Base-by-base conservation (phyloP, 768 basidiomycete genomes). In the Rickenella mellea region DNA sequence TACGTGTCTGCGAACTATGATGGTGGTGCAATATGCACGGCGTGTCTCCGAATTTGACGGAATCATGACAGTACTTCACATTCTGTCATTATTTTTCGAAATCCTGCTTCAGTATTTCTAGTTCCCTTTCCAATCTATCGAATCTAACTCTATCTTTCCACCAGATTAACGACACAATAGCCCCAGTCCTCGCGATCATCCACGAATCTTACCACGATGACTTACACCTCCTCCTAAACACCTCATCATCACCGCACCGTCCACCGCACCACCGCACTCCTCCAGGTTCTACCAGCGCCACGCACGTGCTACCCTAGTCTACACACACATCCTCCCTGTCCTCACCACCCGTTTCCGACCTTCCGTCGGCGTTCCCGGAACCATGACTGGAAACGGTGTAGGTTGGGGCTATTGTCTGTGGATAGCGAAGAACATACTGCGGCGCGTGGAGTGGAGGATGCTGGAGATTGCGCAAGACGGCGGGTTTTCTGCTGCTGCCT, bases 241-340 rank as follows among this genome's bases (percentile, higher is more conserved):
- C n/a, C n/a, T n/a, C n/a, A n/a, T n/a, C n/a, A n/a, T n/a, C n/a
- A n/a, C n/a, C n/a, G n/a, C 43, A 5, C 42, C 54, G 4, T 25
- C 44, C 28, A 43, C 32, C 41, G 12, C 22, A n/a, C 26, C 7
- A 40, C 30, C 26, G 19, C 40, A 41, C 41, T 29, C 44, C 41
- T 24, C 45, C 17, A 27, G 39, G 41, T 40, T 54, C 38, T 35
- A 36, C 32, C 74, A 81, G 14, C 64, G 68, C 28, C 69, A 73
- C 36, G 84, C 84, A 4, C 78, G 82, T 24, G 79, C 82, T 17
- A 66, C 69, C 3, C 69, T 86, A 11, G 68, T 85, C 6, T 81
- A 87, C 49, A 66, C 73, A 4, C 84, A 76, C 51, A 70, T 83
- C 20, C 48, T 81, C 15, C 54, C 67, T 19, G 75, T 78, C 45